Conservation (phyloP, 768 basidiomycete species). For the Russula griseocarnosa region DNA sequence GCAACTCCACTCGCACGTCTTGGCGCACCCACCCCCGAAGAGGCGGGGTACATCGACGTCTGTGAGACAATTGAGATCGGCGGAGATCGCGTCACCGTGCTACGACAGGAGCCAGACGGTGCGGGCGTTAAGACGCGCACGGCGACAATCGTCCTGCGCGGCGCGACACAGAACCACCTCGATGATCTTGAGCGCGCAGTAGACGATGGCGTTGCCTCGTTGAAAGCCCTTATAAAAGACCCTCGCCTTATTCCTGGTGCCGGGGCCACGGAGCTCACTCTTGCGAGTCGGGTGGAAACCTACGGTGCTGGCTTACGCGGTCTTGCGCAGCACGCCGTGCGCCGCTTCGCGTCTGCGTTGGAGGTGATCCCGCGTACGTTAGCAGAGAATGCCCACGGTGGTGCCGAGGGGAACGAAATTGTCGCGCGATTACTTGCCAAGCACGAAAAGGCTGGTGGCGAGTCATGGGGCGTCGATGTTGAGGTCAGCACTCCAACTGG, state of each 20-base stretch:
- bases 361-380: conserved; percentile 91
- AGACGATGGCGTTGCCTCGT: conserved; percentile 95
- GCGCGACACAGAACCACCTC: conserved; percentile 89
- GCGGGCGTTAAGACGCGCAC: conserved; percentile 74
- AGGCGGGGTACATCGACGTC: conserved; percentile 89
- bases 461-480: conserved; percentile 81
- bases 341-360: conserved; percentile 81
- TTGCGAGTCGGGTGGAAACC: conserved; percentile 76
- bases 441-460: conserved; percentile 72
- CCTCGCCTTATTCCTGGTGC: conserved; percentile 88
- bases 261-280: conserved; percentile 89
- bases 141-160: conserved; percentile 91
- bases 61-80: conserved; percentile 96
- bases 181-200: conserved; percentile 96
- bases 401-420: conserved; percentile 89
- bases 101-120: conserved; percentile 61
- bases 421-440: conserved; percentile 86
- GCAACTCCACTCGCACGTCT: conserved; percentile 95
- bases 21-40: conserved; percentile 93
- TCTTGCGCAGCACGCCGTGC: conserved; percentile 89
- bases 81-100: conserved; percentile 95
- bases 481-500: conserved; percentile 52
- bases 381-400: conserved; percentile 92
- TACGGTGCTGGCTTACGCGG: conserved; percentile 89
- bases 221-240: conserved; percentile 90